These are phyloP conservation scores for Heterobasidion parviporum DNA, from an alignment of 1,284 basidiomycete genomes.

Conservation along the genomic window DNA sequence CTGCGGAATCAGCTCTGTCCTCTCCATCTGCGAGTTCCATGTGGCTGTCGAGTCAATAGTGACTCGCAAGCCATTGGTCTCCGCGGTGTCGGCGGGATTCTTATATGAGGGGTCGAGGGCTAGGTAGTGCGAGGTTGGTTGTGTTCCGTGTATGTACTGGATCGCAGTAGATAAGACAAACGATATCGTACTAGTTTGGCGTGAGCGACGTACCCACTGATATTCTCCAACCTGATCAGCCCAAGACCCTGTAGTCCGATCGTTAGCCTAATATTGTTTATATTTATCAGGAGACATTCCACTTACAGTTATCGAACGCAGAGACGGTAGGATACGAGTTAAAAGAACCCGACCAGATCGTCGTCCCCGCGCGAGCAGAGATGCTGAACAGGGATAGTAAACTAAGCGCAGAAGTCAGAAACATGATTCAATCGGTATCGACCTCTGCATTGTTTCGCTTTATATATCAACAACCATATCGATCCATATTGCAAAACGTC, in stretches of 20 bases:
- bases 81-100: constrained; percentile 50
- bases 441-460: background rate
- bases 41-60: constrained; percentile 46
- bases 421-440: constrained; percentile 9
- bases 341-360: constrained; percentile 46
- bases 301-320: constrained; percentile 47
- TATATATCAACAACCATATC: background rate
- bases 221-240: constrained; percentile 47
- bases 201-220: constrained; percentile 38
- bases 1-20: constrained; percentile 51
- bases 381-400: constrained; percentile 17
- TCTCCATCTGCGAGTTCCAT: constrained; percentile 41
- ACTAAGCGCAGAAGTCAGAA: constrained; percentile 12
- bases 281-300: background rate
- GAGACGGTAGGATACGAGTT: constrained; percentile 37
- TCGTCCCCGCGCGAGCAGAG: constrained; percentile 36
- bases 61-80: constrained; percentile 44
- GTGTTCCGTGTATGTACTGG: constrained; percentile 56
- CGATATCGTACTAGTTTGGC: background rate
- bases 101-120: constrained; percentile 45
- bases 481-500: background rate
- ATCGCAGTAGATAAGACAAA: background rate
- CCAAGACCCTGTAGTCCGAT: constrained; percentile 39
- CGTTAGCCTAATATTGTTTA: constrained; percentile 1
- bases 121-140: constrained; percentile 46